Percentiles rank a stretch among this genome's conserved stretches.
These are phyloP conservation scores for Prosopis cineraria DNA, from an alignment of 306 rosid genomes.

Conservation along the genomic window DNA sequence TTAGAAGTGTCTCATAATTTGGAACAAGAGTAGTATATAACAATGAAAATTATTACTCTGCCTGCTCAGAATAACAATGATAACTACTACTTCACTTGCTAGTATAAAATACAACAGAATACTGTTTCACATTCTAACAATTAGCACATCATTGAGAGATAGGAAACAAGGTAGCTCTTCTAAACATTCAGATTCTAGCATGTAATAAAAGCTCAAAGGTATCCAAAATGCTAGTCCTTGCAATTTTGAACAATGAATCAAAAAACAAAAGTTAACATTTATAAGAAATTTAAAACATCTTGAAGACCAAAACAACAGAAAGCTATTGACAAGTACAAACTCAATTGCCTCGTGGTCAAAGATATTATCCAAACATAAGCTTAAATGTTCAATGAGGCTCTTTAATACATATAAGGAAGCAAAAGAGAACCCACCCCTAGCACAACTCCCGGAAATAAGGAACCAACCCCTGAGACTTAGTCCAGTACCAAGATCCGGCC, in stretches of 20 bases:
- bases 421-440: no score
- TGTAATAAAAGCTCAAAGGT: not conserved
- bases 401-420: no score
- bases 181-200: slow-evolving; percentile 2
- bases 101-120: slow-evolving; percentile 11
- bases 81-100: not conserved
- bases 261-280: not conserved
- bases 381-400: not conserved
- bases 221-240: not conserved
- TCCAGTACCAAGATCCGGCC: no score
- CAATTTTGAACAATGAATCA: not conserved
- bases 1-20: no score
- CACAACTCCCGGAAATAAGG: no score
- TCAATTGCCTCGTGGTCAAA: not conserved
- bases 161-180: not conserved
- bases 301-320: not conserved
- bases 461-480: no score
- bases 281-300: not conserved
- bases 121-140: slow-evolving; percentile 6
- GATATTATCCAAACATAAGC: not conserved
- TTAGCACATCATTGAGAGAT: not conserved
- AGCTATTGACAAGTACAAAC: not conserved
- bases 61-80: not conserved
- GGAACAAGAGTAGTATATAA: no score
- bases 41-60: not conserved